phyloP scores from a whole-genome alignment of 306 rosid genomes.

The Dryas octopetala region DNA sequence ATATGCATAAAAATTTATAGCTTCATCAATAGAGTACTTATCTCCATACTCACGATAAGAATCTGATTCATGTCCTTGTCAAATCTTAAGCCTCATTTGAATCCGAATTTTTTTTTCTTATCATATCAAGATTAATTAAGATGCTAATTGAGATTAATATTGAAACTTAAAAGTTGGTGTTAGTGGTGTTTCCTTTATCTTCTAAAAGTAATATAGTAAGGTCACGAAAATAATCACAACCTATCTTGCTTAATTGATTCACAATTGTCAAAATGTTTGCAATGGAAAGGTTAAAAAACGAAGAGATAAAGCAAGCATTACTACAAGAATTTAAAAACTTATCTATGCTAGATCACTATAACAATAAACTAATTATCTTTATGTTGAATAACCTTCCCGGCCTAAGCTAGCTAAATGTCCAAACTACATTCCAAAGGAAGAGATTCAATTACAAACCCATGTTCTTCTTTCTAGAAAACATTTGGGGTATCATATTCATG shows the following conservation, averaged over 20 bases:
- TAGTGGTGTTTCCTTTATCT: conserved; percentile 5
- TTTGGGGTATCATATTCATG: not conserved
- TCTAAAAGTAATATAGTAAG: not conserved
- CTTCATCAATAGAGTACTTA: too few relatives aligned
- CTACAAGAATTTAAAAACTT: not conserved
- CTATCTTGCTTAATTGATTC: not conserved
- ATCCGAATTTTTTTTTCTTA: not conserved
- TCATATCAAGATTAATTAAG: not conserved
- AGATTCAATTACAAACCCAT: not conserved
- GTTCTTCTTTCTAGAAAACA: not conserved
- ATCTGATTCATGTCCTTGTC: not conserved
- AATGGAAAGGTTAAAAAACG: not conserved
- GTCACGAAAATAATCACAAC: not conserved
- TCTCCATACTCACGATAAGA: not conserved
- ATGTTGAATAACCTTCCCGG: not conserved
- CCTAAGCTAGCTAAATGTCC: not conserved
- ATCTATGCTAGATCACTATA: not conserved
- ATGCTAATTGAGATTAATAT: not conserved
- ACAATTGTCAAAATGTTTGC: not conserved
- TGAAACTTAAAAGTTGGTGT: not conserved
- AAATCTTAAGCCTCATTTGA: not conserved
- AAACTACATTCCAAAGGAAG: conserved; percentile 1
- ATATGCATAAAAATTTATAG: too few relatives aligned
- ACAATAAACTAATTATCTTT: not conserved
- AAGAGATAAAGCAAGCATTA: not conserved